Conservation (phyloP, 2,329 filamentous ascomycete species). For the Colletotrichum tabaci region DNA sequence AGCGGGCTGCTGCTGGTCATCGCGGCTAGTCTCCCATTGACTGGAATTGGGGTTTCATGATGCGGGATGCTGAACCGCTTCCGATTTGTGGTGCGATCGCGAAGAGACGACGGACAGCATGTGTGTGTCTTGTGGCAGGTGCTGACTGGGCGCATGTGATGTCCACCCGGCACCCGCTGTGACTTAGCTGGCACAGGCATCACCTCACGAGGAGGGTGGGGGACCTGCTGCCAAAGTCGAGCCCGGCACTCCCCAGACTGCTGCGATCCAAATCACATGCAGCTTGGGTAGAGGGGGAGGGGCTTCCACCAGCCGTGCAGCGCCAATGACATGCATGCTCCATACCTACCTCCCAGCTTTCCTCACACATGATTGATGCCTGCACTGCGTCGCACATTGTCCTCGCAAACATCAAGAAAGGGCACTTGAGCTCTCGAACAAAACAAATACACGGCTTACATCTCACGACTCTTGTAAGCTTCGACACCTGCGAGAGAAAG, state of each 20-base stretch:
- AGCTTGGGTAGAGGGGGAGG: constrained; percentile 8
- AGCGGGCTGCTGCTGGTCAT: not conserved
- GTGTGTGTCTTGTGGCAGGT: constrained; percentile 14
- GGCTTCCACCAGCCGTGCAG: constrained; percentile 25
- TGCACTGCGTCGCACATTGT: not conserved
- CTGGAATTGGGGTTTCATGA: not conserved
- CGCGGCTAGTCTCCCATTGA: not conserved
- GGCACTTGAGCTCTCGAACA: not conserved
- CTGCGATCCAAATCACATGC: constrained; percentile 37
- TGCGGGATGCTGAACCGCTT: not conserved
- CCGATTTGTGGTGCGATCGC: not conserved
- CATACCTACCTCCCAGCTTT: not conserved
- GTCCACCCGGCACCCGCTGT: constrained; percentile 4
- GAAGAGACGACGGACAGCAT: constrained; percentile 3
- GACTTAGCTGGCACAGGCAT: constrained; percentile 2
- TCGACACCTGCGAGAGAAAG: not conserved
- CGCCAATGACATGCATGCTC: constrained; percentile 21
- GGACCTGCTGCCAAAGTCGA: constrained; percentile 10
- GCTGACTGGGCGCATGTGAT: constrained; percentile 24
- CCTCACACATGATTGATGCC: not conserved
- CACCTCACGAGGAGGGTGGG: not conserved
- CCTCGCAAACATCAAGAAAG: not conserved
- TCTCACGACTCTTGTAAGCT: not conserved
- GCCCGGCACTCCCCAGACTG: constrained; percentile 13
- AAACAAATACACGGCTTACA: not conserved